Percentiles rank a stretch among this genome's conserved stretches.
Conservation (phyloP, 73 alveolate species). For the Paramecium octaurelia region DNA sequence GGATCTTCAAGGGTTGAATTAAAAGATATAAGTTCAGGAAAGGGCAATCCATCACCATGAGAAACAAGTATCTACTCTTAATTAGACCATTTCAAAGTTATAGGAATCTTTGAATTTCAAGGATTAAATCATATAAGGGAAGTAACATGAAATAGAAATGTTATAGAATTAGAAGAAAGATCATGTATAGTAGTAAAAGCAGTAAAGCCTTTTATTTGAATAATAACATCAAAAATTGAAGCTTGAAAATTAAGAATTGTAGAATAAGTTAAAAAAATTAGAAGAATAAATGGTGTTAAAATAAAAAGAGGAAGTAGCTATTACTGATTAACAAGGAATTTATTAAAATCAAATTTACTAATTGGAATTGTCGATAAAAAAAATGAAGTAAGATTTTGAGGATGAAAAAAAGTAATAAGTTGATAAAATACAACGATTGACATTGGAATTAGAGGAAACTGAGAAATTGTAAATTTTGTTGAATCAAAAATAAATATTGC, state of each 20-base stretch:
- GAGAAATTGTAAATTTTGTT: not conserved
- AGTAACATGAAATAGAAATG: not conserved
- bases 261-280: not conserved
- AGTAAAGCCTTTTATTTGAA: not conserved
- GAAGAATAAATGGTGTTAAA: not conserved
- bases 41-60: not conserved
- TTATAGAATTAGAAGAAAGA: not conserved
- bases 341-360: not conserved
- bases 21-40: not conserved
- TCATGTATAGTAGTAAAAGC: not conserved
- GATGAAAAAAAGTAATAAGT: not conserved
- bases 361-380: not conserved
- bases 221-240: not conserved
- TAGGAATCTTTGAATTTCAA: not conserved
- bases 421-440: not conserved
- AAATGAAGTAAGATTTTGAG: not conserved
- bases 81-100: not conserved
- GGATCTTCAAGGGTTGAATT: not conserved
- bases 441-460: not conserved
- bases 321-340: not conserved
- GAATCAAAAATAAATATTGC: not conserved
- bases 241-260: not conserved
- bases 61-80: not conserved
- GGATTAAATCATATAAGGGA: not conserved
- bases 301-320: not conserved